These are phyloP conservation scores for Paramecium sexaurelia DNA, from an alignment of 73 alveolate genomes.

Conservation along the genomic window DNA sequence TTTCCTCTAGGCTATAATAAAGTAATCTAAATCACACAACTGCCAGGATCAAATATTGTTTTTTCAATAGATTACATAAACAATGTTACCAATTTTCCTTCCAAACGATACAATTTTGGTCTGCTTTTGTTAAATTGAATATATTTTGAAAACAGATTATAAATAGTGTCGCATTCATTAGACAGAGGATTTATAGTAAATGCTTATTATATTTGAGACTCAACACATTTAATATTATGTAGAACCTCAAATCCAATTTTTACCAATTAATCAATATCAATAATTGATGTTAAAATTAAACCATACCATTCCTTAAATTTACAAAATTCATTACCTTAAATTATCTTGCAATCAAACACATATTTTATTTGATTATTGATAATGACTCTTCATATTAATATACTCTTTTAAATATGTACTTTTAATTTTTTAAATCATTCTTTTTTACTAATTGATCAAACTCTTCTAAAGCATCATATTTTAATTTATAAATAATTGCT, in stretches of 20 bases:
- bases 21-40: slow-evolving; percentile 34
- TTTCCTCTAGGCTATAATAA: slow-evolving; percentile 50
- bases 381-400: slow-evolving; percentile 33
- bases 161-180: slow-evolving; percentile 35
- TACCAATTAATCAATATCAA: not conserved
- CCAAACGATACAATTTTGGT: not conserved
- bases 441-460: slow-evolving; percentile 29
- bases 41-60: slow-evolving; percentile 14
- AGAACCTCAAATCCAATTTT: not conserved
- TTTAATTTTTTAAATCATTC: slow-evolving; percentile 27
- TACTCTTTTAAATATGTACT: not conserved
- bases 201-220: not conserved
- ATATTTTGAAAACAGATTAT: not conserved
- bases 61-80: slow-evolving; percentile 37
- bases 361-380: not conserved
- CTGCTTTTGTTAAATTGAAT: not conserved
- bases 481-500: not conserved
- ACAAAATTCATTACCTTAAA: not conserved
- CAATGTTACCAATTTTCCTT: not conserved
- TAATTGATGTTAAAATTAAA: not conserved
- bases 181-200: not conserved
- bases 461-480: not conserved
- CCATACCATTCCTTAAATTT: slow-evolving; percentile 16
- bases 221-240: not conserved
- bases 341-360: not conserved